Evolutionary conservation across 495 filamentous ascomycete species (phyloP).

Genomic region (Aspergillus nidulans): DNA sequence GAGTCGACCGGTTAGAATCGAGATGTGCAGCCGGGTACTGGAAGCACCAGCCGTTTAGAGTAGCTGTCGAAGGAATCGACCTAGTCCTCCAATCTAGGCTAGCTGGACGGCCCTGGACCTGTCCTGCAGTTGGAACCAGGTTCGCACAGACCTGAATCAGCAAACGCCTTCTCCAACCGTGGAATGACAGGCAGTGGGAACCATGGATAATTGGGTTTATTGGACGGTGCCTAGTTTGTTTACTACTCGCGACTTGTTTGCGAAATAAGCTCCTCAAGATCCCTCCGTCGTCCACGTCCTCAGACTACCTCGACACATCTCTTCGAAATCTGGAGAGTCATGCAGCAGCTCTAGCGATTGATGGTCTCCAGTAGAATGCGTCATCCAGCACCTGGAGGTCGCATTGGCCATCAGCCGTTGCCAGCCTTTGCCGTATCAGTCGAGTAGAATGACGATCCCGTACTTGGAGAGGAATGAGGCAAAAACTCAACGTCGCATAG

Average conservation of each 20-base stretch:
- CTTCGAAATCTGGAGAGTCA: background rate
- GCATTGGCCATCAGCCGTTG: background rate
- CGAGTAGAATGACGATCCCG: conserved; percentile 5
- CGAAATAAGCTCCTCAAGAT: background rate
- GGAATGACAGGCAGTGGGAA: conserved; percentile 7
- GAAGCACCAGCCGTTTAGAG: background rate
- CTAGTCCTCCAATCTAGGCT: background rate
- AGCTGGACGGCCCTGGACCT: background rate
- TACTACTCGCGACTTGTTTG: conserved; percentile 3
- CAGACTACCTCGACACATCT: background rate
- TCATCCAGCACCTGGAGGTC: background rate
- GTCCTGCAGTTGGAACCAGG: conserved; percentile 14
- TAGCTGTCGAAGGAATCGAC: background rate
- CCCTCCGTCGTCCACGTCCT: background rate
- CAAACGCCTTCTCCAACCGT: conserved; percentile 9
- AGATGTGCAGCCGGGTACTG: background rate
- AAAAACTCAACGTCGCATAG: background rate
- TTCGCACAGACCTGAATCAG: conserved; percentile 15
- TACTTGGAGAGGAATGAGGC: background rate
- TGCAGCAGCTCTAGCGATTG: background rate
- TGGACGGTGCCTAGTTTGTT: background rate
- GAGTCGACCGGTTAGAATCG: background rate
- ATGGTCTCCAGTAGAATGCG: background rate
- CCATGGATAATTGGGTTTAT: background rate
- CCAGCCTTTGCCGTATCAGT: background rate